Evolutionary conservation across 306 rosid genomes (phyloP).

Genomic region (Glycine tomentella): DNA sequence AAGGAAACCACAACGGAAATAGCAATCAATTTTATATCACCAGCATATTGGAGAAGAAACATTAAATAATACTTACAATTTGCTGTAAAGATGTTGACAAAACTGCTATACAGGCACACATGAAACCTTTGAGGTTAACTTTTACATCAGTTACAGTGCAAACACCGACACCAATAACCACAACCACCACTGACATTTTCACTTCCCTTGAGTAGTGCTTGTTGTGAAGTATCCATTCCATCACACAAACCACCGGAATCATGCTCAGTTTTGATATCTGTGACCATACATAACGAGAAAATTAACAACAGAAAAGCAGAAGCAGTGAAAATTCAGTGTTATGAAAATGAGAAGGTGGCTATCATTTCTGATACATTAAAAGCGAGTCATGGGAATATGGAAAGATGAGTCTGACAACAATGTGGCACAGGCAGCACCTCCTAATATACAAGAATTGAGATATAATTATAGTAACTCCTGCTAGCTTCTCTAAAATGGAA

Average conservation of each 20-base stretch:
- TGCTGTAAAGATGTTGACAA: constrained; percentile 91
- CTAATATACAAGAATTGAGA: neutral
- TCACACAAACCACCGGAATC: constrained; percentile 96
- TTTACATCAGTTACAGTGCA: constrained; percentile 95
- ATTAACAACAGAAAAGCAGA: constrained; percentile 21
- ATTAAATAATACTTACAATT: constrained; percentile 69
- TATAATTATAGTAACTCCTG: too few relatives aligned
- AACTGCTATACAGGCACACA: constrained; percentile 78
- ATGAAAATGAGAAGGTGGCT: constrained; percentile 8
- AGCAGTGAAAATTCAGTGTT: constrained; percentile 21
- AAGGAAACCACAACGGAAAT: constrained; percentile 20
- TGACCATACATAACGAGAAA: constrained; percentile 10
- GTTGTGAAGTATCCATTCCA: constrained; percentile 93
- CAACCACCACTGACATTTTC: constrained; percentile 75
- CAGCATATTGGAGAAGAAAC: constrained; percentile 18
- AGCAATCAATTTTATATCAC: constrained; percentile 15
- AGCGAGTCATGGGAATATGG: constrained; percentile 12
- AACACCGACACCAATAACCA: constrained; percentile 90
- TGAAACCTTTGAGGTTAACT: constrained; percentile 83
- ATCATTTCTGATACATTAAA: constrained; percentile 25
- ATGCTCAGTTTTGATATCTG: constrained; percentile 96
- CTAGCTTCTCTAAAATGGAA: neutral
- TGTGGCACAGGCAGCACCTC: neutral
- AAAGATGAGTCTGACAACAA: neutral
- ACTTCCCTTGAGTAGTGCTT: constrained; percentile 86